Conservation (phyloP, 2,329 filamentous ascomycete species). For the Fusarium hostae region DNA sequence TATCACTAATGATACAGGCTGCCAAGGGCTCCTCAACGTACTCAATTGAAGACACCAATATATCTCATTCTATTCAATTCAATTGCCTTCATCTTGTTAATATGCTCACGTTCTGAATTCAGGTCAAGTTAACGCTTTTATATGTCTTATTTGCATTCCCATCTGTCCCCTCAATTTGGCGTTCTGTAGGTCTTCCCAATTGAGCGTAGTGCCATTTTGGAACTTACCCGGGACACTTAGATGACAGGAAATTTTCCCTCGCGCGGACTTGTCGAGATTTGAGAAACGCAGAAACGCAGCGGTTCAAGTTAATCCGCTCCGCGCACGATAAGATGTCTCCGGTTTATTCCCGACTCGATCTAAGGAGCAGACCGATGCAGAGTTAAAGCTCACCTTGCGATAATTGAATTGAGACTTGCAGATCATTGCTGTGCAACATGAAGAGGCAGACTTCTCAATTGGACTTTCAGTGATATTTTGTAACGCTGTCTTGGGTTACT, state of each 20-base stretch:
- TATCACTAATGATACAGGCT: neutral
- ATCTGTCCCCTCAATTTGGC: neutral
- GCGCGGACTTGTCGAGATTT: neutral
- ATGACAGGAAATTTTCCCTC: rapidly evolving
- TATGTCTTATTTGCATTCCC: neutral
- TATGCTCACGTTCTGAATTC: rapidly evolving
- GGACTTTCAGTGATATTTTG: neutral
- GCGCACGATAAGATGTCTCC: rapidly evolving
- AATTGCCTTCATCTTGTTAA: rapidly evolving
- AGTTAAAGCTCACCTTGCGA: neutral
- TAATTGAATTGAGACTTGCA: neutral
- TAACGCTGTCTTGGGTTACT: neutral
- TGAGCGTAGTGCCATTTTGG: neutral
- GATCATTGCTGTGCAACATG: rapidly evolving
- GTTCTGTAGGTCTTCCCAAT: neutral
- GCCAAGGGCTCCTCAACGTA: rapidly evolving
- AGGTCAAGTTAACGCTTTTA: rapidly evolving
- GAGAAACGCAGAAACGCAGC: neutral
- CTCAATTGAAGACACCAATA: neutral
- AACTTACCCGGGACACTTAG: neutral
- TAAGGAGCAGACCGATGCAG: rapidly evolving
- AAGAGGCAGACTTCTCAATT: rapidly evolving
- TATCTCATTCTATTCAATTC: rapidly evolving
- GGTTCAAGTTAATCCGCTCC: neutral
- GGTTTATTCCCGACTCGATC: rapidly evolving